phyloP scores from a whole-genome alignment of 1,284 basidiomycete species.

The Mrakiaceae sp. region DNA sequence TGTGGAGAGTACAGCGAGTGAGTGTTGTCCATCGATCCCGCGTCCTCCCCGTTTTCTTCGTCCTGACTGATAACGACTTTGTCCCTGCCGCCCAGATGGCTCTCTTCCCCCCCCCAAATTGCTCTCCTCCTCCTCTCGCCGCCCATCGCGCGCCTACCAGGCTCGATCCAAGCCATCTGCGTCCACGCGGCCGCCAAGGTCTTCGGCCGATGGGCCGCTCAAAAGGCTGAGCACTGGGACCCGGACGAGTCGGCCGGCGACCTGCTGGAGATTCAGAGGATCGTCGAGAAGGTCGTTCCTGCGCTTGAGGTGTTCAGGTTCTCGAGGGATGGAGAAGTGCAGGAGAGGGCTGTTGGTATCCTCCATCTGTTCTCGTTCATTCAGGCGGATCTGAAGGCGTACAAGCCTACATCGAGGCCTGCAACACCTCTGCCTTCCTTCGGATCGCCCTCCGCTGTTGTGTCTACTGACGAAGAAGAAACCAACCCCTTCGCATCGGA shows the following conservation, averaged over 20 bases:
- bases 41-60: background rate
- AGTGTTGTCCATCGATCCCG: conserved; percentile 27
- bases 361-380: conserved; percentile 70
- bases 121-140: conserved; percentile 49
- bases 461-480: conserved; percentile 29
- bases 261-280: conserved; percentile 43
- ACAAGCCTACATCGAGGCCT: conserved; percentile 31
- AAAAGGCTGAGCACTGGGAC: conserved; percentile 63
- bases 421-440: conserved; percentile 23
- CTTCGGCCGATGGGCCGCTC: conserved; percentile 70
- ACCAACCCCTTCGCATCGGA: conserved; percentile 31
- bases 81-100: conserved; percentile 23
- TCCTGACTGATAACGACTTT: background rate
- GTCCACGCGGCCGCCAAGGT: conserved; percentile 77
- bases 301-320: conserved; percentile 47
- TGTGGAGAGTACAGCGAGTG: conserved; percentile 83
- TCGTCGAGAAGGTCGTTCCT: conserved; percentile 49
- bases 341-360: conserved; percentile 77
- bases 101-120: conserved; percentile 24
- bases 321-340: conserved; percentile 66
- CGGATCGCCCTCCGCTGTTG: conserved; percentile 29
- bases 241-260: conserved; percentile 46
- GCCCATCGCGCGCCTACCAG: conserved; percentile 43
- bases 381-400: conserved; percentile 58
- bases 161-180: conserved; percentile 59